Evolutionary conservation across 2,329 filamentous ascomycete genomes (phyloP).

Genomic region (Penicillium griseofulvum): DNA sequence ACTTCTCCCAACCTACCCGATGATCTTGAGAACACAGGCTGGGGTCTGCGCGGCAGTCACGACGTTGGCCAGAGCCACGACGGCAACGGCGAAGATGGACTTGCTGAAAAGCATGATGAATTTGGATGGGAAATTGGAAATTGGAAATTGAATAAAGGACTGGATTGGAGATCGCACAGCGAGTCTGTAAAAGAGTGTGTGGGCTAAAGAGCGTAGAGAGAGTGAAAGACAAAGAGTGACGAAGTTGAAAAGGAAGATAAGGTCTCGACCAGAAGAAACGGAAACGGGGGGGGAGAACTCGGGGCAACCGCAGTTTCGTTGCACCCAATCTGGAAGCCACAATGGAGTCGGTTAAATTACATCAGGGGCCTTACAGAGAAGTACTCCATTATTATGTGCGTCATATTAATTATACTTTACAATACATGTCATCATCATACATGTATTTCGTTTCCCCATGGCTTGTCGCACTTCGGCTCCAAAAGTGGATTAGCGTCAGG

Average conservation of each 20-base stretch:
- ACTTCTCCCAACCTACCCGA: conserved; percentile 44
- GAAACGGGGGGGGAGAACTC: conserved; percentile 4
- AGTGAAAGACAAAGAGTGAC: conserved; percentile 25
- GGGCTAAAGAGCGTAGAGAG: conserved; percentile 20
- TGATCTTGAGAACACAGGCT: conserved; percentile 51
- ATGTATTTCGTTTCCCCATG: neutral
- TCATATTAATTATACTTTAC: neutral
- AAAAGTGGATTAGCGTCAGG: conserved; percentile 12
- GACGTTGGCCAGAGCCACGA: conserved; percentile 47
- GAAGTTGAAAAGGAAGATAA: conserved; percentile 19
- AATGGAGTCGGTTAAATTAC: conserved; percentile 6
- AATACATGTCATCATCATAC: neutral
- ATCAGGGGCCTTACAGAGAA: neutral
- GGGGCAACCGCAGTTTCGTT: conserved; percentile 12
- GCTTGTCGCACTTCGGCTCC: conserved; percentile 3
- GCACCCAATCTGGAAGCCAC: conserved; percentile 6
- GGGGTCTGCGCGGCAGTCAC: conserved; percentile 46
- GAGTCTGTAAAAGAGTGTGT: conserved; percentile 19
- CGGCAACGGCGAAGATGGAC: conserved; percentile 42
- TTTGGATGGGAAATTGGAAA: neutral
- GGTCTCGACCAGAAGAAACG: conserved; percentile 8
- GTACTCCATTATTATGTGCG: neutral
- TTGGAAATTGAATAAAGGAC: conserved; percentile 1
- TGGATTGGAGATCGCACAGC: conserved; percentile 20
- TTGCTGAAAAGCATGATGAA: conserved; percentile 47